Percentiles rank a stretch among this genome's conserved stretches.
phyloP scores from a whole-genome alignment of 805 yeast genomes.

The Sungouiella thailandica region DNA sequence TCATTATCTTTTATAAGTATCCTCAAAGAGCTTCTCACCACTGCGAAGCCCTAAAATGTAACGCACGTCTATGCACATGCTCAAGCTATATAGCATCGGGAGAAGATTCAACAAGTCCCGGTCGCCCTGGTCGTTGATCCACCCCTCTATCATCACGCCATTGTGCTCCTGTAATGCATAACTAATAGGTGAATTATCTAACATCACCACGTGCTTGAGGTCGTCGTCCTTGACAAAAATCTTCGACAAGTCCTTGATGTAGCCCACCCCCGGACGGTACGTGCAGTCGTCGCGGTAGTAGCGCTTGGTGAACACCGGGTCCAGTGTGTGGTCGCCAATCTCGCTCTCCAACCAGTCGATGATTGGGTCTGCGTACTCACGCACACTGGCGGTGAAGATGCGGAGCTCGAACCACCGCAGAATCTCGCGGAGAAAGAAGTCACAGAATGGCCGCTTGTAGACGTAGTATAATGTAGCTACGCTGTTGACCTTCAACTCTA shows the following conservation, averaged over 20 bases:
- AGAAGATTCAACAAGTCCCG: constrained; percentile 73
- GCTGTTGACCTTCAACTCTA: constrained; percentile 69
- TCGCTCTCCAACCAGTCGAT: constrained; percentile 85
- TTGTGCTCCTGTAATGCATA: constrained; percentile 80
- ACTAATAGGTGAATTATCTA: constrained; percentile 92
- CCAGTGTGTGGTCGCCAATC: constrained; percentile 17
- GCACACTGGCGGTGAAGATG: constrained; percentile 90
- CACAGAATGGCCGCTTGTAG: constrained; percentile 89
- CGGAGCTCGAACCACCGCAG: constrained; percentile 84
- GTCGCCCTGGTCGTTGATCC: constrained; percentile 97
- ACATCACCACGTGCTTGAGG: constrained; percentile 63
- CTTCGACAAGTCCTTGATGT: constrained; percentile 49
- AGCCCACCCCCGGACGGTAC: constrained; percentile 73
- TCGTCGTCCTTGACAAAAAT: constrained; percentile 60
- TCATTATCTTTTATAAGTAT: constrained; percentile 2
- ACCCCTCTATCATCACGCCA: constrained; percentile 92
- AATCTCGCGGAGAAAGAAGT: constrained; percentile 72
- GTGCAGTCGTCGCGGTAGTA: constrained; percentile 80
- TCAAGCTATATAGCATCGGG: constrained; percentile 72
- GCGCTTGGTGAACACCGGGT: constrained; percentile 46
- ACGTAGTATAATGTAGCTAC: constrained; percentile 83
- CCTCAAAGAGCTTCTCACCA: constrained; percentile 63
- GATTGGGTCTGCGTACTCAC: constrained; percentile 95
- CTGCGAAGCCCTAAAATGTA: constrained; percentile 65
- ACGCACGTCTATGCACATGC: constrained; percentile 82